Percentiles rank a stretch among this genome's conserved stretches.
These are phyloP conservation scores for Vaccinium macrocarpon DNA, from an alignment of 148 eudicot genomes.

Conservation along the genomic window DNA sequence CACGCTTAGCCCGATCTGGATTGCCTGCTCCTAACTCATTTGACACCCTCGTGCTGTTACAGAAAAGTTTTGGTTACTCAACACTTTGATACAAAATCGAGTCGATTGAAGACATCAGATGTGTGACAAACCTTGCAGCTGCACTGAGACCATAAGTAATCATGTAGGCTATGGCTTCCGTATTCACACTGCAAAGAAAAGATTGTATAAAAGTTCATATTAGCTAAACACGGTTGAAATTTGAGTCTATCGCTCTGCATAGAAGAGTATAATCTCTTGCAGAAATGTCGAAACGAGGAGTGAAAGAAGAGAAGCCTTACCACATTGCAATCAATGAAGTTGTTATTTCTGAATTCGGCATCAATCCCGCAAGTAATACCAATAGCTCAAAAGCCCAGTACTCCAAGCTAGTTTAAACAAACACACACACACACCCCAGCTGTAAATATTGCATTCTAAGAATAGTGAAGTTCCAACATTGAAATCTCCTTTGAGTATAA, in stretches of 20 bases:
- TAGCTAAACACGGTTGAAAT: not conserved
- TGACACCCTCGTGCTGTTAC: too few relatives aligned
- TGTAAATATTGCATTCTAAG: not conserved
- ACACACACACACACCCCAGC: not conserved
- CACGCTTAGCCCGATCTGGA: too few relatives aligned
- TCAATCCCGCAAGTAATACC: constrained; percentile 75
- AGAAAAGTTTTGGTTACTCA: too few relatives aligned
- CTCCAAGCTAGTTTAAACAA: constrained; percentile 51
- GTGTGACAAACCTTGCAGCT: too few relatives aligned
- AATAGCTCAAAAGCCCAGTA: constrained; percentile 91
- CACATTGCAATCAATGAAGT: constrained; percentile 88
- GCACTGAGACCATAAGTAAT: too few relatives aligned
- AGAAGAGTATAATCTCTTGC: not conserved
- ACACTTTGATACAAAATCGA: too few relatives aligned
- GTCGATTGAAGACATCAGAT: too few relatives aligned
- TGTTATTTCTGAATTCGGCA: constrained; percentile 65
- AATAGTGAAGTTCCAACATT: not conserved
- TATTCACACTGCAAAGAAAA: not conserved
- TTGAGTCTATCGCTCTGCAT: not conserved
- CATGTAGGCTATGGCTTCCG: too few relatives aligned
- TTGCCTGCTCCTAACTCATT: too few relatives aligned
- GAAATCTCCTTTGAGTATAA: too few relatives aligned
- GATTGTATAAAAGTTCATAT: not conserved
- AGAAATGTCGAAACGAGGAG: not conserved
- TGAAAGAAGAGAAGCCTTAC: constrained; percentile 29